These are phyloP conservation scores for Phytophthora boehmeriae DNA, from an alignment of 352 stramenopile genomes.

Conservation along the genomic window DNA sequence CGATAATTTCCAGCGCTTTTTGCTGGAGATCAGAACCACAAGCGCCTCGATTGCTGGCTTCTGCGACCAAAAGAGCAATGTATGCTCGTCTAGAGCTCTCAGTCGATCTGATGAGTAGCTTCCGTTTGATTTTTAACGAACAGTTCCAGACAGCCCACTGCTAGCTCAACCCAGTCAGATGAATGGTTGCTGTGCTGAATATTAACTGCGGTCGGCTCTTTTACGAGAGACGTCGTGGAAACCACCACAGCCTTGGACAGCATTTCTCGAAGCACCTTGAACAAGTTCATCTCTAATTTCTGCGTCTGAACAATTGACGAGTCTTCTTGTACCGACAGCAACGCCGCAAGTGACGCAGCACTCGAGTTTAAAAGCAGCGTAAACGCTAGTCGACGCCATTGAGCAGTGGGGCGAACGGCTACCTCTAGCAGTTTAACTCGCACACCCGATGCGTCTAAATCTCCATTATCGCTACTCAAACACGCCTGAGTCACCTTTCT, in stretches of 20 bases:
- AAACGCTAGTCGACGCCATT: slow-evolving; percentile 50
- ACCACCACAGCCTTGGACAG: slow-evolving; percentile 48
- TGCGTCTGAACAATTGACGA: slow-evolving; percentile 3
- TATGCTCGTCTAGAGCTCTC: slow-evolving; percentile 31
- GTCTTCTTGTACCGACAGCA: slow-evolving; percentile 18
- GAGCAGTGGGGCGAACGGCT: slow-evolving; percentile 37
- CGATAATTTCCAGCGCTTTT: slow-evolving; percentile 30
- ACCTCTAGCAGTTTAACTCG: slow-evolving; percentile 49
- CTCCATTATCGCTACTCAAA: slow-evolving; percentile 14
- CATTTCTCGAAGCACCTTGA: slow-evolving; percentile 55
- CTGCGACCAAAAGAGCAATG: slow-evolving; percentile 38
- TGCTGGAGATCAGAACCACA: slow-evolving; percentile 15
- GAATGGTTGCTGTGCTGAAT: background rate
- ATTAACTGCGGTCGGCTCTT: background rate
- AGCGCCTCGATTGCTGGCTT: slow-evolving; percentile 19
- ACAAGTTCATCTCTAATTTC: slow-evolving; percentile 35
- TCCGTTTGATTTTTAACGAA: slow-evolving; percentile 39
- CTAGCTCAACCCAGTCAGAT: slow-evolving; percentile 35
- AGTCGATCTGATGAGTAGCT: slow-evolving; percentile 38
- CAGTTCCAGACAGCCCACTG: slow-evolving; percentile 36
- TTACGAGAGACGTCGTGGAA: slow-evolving; percentile 22
- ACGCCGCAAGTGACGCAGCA: slow-evolving; percentile 21
- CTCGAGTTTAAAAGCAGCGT: slow-evolving; percentile 38
- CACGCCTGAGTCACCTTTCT: slow-evolving; percentile 21
- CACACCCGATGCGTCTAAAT: slow-evolving; percentile 27